Percentiles rank a stretch among this genome's conserved stretches.
Conservation (phyloP, 2,329 filamentous ascomycete species). For the Fusarium camptoceras region DNA sequence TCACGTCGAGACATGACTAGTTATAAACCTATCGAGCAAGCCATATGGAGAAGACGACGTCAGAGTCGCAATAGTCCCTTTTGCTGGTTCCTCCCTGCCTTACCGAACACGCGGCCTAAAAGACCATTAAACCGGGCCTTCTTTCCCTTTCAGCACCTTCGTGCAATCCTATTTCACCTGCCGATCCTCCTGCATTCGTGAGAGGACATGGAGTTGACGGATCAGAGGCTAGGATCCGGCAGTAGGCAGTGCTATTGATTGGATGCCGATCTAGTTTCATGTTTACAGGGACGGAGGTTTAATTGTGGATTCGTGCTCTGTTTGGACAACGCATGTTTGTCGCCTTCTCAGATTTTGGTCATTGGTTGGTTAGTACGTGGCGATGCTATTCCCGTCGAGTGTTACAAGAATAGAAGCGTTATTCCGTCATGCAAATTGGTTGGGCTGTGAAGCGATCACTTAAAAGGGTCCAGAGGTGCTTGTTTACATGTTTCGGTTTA, state of each 20-base stretch:
- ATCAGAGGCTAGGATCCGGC: slow-evolving; percentile 20
- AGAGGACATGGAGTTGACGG: slow-evolving; percentile 25
- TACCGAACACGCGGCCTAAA: slow-evolving; percentile 34
- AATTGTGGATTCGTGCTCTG: slow-evolving; percentile 4
- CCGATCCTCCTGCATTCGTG: slow-evolving; percentile 41
- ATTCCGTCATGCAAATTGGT: not conserved
- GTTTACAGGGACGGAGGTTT: slow-evolving; percentile 25
- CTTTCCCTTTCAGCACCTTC: slow-evolving; percentile 11
- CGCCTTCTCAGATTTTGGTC: not conserved
- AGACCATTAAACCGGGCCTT: slow-evolving; percentile 35
- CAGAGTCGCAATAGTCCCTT: slow-evolving; percentile 12
- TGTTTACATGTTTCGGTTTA: slow-evolving; percentile 14
- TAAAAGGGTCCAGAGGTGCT: not conserved
- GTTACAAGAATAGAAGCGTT: slow-evolving; percentile 26
- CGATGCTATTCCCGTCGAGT: slow-evolving; percentile 15
- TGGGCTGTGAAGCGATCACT: slow-evolving; percentile 12
- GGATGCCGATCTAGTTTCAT: slow-evolving; percentile 36
- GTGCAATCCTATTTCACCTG: slow-evolving; percentile 29
- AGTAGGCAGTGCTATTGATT: slow-evolving; percentile 22
- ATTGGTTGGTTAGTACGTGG: not conserved
- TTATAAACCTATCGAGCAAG: slow-evolving; percentile 28
- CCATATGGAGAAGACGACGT: slow-evolving; percentile 39
- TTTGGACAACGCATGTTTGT: slow-evolving; percentile 7
- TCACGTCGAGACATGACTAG: slow-evolving; percentile 13
- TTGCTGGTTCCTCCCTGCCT: slow-evolving; percentile 8